Base-by-base conservation (phyloP, 345 rosid species). In the Eutrema yunnanense region DNA sequence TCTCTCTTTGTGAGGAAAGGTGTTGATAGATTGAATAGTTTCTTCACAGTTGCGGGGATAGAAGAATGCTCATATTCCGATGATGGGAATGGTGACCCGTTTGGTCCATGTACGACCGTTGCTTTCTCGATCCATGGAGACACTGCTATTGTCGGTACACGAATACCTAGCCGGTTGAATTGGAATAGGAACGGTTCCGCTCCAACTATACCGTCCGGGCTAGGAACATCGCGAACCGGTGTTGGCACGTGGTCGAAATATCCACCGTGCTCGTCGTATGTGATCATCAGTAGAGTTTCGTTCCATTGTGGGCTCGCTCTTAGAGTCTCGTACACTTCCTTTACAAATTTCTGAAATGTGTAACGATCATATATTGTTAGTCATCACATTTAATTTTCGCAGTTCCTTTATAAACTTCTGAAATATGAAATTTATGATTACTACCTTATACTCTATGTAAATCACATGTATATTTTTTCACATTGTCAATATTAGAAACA, bases 261-360 rank as follows among this genome's bases (percentile, higher is more conserved):
- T 7, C 97, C 98, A 6, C 98, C 98, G 9, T 94, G 98, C 79
- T 93, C 97, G 58, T 94, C 98, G 22, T 91, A 94, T 26, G 97
- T 94, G 73, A 94, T 91, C 51, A 94, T 59, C 16, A 94, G 55
- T 46, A 94, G 71, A 0, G 92, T 91, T 33, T 89, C 77, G 12
- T 88, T 89, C 98, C 98, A 91, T 73, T 94, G 97, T 19, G 97
- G 98, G 67, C 98, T 87, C 2, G 84, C 85, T 81, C 97, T 83
- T 69, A 94, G 71, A 3, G 89, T 85, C 85, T 94, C 98, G 63
- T 90, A 93, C 67, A 93, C 96, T 84, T 91, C 92, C 82, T 94
- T 94, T 37, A 76, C 50, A 40, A 76, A 62, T 48, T 69, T 69
- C 75, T 76, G 70, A 48, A 69, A 62, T 70, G 14, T 69, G 43